Base-by-base conservation (phyloP, 352 stramenopile genomes). In the Phytophthora kernoviae region DNA sequence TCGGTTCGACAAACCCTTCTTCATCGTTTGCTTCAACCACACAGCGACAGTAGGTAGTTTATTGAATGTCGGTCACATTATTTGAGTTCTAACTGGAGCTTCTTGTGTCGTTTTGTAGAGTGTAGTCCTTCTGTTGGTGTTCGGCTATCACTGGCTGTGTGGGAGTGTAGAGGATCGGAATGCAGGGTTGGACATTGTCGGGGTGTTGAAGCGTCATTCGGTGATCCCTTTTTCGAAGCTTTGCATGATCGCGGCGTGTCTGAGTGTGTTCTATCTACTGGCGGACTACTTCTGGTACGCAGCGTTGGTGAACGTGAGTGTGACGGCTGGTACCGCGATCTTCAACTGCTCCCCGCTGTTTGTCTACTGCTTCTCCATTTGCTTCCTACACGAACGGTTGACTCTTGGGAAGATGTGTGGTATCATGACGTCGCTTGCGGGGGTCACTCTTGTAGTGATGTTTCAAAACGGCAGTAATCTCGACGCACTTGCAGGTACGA, bases 321-420 rank as follows among this genome's bases (percentile, higher is more conserved):
- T 84, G 17, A 65, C 70, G 2, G 67, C 71, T 0, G 73, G 74
- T 15, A 85, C 70, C 0, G 70, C 75, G 2, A 81, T 87, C 39
- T 84, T 82, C 75, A 87, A 81, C 59, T 79, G 65, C 53, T 81
- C 75, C 30, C 75, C 75, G 21, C 62, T 87, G 6, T 87, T 87
- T 37, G 77, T 87, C n/a, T 87, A 84, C 70, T 83, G 69, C 60
- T 87, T 87, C 50, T 87, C 77, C 18, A 69, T 87, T 34, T 87
- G 75, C 45, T 81, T 83, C n/a, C 56, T 87, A 27, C 51, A 64
- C 42, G 75, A 87, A 50, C 52, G 53, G 20, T 39, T 75, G 36
- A 70, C 69, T 11, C 40, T 74, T 20, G 37, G 54, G 17, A 84
- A 87, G 50, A 46, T 85, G 46, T 68, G 61, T 20, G 74, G 74